Percentiles rank a stretch among this genome's conserved stretches.
phyloP scores from a whole-genome alignment of 202 grass and related monocot species.

The Musa balbisiana region DNA sequence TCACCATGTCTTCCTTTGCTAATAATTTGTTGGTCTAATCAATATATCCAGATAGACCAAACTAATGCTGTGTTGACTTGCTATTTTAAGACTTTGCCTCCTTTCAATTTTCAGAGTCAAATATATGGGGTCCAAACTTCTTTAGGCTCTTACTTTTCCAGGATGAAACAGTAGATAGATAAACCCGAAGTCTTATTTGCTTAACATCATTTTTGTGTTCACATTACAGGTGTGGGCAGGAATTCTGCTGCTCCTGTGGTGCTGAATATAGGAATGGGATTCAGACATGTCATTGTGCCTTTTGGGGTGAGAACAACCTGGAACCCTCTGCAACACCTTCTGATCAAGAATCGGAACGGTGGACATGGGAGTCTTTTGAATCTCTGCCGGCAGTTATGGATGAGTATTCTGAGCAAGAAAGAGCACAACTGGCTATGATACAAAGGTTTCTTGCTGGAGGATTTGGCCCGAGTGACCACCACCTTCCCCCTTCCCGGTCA shows the following conservation, averaged over 20 bases:
- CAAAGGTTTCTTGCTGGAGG: slow-evolving; percentile 82
- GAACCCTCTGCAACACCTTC: slow-evolving; percentile 24
- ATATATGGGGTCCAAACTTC: too few relatives aligned
- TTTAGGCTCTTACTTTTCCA: too few relatives aligned
- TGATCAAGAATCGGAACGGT: slow-evolving; percentile 54
- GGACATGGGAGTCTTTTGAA: slow-evolving; percentile 90
- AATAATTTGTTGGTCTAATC: too few relatives aligned
- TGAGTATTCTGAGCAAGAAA: slow-evolving; percentile 90
- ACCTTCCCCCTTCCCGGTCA: slow-evolving; percentile 29
- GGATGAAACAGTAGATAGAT: too few relatives aligned
- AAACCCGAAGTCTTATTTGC: too few relatives aligned
- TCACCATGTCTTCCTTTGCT: too few relatives aligned
- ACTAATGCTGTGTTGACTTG: too few relatives aligned
- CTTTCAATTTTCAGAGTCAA: too few relatives aligned
- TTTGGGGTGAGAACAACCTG: slow-evolving; percentile 44
- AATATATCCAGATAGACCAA: too few relatives aligned
- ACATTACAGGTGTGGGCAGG: slow-evolving; percentile 78
- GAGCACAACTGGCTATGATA: slow-evolving; percentile 64
- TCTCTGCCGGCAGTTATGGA: slow-evolving; percentile 54
- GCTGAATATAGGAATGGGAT: slow-evolving; percentile 58
- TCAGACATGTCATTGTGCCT: slow-evolving; percentile 77
- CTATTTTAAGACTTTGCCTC: too few relatives aligned
- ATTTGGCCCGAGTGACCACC: slow-evolving; percentile 64
- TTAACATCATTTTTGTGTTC: not conserved
- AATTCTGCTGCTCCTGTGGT: slow-evolving; percentile 89